These are phyloP conservation scores for Calonectria ilicicola DNA, from an alignment of 2,329 filamentous ascomycete genomes.

Conservation along the genomic window DNA sequence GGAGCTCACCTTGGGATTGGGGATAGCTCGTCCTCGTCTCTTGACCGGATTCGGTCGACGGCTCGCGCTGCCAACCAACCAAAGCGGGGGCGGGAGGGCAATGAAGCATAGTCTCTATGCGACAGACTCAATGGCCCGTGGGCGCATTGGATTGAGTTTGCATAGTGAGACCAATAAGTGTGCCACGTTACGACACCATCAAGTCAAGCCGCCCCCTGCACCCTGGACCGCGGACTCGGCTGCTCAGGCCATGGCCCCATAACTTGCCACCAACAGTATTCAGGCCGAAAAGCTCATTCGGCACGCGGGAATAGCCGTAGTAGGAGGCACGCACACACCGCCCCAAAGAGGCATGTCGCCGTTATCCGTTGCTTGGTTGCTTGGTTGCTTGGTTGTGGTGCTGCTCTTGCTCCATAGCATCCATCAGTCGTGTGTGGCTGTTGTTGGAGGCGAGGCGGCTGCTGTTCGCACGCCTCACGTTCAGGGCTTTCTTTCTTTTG, in stretches of 20 bases:
- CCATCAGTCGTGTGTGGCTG: background rate
- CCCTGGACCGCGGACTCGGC: background rate
- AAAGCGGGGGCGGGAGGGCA: background rate
- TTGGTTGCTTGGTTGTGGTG: background rate
- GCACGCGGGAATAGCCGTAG: background rate
- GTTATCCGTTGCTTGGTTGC: background rate
- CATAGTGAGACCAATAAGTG: background rate
- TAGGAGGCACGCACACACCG: background rate
- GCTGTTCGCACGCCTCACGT: too few relatives aligned
- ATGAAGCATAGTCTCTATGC: background rate
- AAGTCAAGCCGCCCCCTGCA: background rate
- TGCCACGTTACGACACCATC: background rate
- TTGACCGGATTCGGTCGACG: background rate
- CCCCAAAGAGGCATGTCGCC: background rate
- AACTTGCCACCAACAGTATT: background rate
- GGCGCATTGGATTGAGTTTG: background rate
- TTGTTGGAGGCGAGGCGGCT: too few relatives aligned
- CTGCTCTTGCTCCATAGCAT: too few relatives aligned
- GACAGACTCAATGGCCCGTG: background rate
- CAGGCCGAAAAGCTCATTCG: background rate
- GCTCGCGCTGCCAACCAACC: too few relatives aligned
- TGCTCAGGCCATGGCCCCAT: constrained; percentile 6
- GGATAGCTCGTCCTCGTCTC: background rate
- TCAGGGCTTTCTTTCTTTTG: too few relatives aligned
- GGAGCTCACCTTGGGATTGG: background rate